Evolutionary conservation across 768 basidiomycete genomes (phyloP).

Genomic region (Suillus clintonianus): DNA sequence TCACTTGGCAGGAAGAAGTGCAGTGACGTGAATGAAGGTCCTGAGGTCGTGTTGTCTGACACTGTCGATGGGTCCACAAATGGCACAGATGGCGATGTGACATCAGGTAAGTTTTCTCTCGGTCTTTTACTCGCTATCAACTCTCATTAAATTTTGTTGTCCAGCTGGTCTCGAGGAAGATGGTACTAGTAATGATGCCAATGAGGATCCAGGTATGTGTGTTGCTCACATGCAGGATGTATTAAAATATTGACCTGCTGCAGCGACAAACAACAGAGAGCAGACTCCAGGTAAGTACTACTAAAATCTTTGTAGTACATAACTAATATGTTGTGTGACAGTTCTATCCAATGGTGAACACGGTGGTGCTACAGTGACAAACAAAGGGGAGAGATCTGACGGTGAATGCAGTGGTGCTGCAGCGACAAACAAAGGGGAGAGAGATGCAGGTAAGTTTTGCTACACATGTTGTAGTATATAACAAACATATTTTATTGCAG

Average conservation of each 20-base stretch:
- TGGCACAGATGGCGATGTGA: background rate
- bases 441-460: background rate
- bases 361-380: background rate
- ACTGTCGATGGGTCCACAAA: background rate
- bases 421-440: background rate
- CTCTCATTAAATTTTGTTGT: background rate
- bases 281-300: background rate
- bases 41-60: background rate
- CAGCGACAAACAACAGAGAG: background rate
- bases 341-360: background rate
- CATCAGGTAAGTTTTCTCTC: background rate
- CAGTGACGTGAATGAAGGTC: background rate
- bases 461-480: background rate
- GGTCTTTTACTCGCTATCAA: background rate
- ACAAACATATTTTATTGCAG: background rate
- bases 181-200: background rate
- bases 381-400: background rate
- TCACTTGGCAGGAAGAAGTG: background rate
- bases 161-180: background rate
- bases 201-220: background rate
- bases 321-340: background rate
- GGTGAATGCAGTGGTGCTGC: too few species aligned
- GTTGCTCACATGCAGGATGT: background rate
- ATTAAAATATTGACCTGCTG: background rate
- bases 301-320: background rate